These are phyloP conservation scores for Symbiodinium natans DNA, from an alignment of 73 alveolate genomes.

Conservation along the genomic window DNA sequence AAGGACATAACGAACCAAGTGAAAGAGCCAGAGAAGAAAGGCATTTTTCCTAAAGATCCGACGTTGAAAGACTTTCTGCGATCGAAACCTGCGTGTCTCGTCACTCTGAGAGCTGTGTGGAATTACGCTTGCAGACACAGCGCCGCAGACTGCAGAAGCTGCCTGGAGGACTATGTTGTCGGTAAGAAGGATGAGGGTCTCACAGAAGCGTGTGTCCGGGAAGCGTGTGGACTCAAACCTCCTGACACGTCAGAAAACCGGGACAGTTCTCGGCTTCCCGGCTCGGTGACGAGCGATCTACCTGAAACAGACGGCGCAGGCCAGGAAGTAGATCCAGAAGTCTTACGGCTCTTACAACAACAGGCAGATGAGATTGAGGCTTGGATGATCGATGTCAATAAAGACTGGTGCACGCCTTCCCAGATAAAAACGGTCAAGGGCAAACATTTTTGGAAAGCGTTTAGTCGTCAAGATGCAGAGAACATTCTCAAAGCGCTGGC, in stretches of 20 bases:
- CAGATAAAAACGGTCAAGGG: no score
- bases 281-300: not conserved
- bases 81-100: not conserved
- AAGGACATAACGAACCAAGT: not conserved
- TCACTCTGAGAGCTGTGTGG: not conserved
- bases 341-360: not conserved
- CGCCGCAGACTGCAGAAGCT: not conserved
- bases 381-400: no score
- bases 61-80: not conserved
- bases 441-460: no score
- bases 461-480: no score
- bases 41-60: not conserved
- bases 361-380: not conserved
- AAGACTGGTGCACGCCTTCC: no score
- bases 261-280: not conserved
- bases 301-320: not conserved
- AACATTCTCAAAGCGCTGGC: no score
- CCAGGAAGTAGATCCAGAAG: not conserved
- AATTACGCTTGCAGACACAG: not conserved
- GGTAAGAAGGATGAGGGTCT: not conserved
- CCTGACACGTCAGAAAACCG: not conserved
- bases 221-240: not conserved
- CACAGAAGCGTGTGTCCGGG: not conserved
- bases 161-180: not conserved
- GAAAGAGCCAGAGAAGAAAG: not conserved